phyloP scores from a whole-genome alignment of 2,329 filamentous ascomycete species.

The Aureobasidium uvarum region DNA sequence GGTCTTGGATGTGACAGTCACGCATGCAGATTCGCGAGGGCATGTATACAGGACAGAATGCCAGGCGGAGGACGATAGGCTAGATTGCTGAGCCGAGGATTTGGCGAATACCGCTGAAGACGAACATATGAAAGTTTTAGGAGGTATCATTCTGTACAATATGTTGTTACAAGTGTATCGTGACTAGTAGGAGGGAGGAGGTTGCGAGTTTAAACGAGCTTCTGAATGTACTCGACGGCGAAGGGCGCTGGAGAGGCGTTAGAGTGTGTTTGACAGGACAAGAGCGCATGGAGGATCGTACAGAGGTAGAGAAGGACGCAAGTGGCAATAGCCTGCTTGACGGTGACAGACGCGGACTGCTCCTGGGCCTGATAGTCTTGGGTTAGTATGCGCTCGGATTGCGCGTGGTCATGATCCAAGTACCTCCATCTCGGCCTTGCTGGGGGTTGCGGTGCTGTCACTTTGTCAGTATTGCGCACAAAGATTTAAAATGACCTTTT shows the following conservation, averaged over 20 bases:
- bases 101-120: neutral
- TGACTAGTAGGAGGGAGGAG: neutral
- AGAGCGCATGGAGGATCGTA: slow-evolving; percentile 48
- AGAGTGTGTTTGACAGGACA: neutral
- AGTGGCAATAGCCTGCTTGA: slow-evolving; percentile 65
- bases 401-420: neutral
- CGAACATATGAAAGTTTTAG: neutral
- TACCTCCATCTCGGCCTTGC: slow-evolving; percentile 65
- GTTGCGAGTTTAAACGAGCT: slow-evolving; percentile 42
- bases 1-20: too few species aligned
- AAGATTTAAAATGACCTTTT: neutral
- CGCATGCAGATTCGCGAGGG: too few species aligned
- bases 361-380: slow-evolving; percentile 52
- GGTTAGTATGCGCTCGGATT: slow-evolving; percentile 15
- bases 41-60: too few species aligned
- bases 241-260: slow-evolving; percentile 50
- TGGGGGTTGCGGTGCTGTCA: slow-evolving; percentile 66
- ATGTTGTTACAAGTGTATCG: slow-evolving; percentile 21
- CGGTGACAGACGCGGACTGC: slow-evolving; percentile 63
- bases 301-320: slow-evolving; percentile 72
- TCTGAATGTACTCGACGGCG: slow-evolving; percentile 54
- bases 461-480: neutral
- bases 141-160: slow-evolving; percentile 5
- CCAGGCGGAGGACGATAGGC: neutral
- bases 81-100: neutral